Base-by-base conservation (phyloP, 2,329 filamentous ascomycete genomes). In the Ophiostoma sp. region DNA sequence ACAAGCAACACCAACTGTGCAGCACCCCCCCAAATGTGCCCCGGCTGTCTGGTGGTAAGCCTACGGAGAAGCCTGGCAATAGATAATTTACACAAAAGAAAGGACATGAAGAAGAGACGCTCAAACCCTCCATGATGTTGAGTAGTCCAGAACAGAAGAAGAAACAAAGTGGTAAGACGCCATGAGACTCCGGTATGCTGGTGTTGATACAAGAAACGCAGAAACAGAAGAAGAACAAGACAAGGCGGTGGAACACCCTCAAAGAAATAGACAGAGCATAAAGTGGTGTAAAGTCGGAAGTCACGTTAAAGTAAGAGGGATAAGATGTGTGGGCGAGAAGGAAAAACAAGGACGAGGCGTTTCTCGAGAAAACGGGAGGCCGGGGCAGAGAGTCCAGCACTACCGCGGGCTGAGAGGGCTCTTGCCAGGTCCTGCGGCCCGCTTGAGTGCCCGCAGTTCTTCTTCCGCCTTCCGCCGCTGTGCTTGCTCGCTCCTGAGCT, bases 401-500 rank as follows among this genome's bases (percentile, higher is more conserved):
- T 44, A 76, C 66, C 74, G 72, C 63, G 81, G 80, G 65, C 78
- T 83, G 65, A 81, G 71, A 4, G 80, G 78, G 70, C 76, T 80
- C 73, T 80, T 82, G 72, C 78, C 78, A 1, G 79, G 77, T 2
- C 78, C 81, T 42, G 78, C 77, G 9, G 77, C 76, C 68, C 79
- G 79, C 72, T 77, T 81, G 52, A 84, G 72, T 41, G 78, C 76
- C 42, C 78, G 74, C 42, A 85, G 73, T 74, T 85, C 83, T 67
- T 85, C 83, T 71, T 85, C 83, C 36, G 84, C 75, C 72, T 79
- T 82, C 66, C 83, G 77, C 68, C 78, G 77, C 71, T 77, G 79
- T 69, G 75, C 73, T 74, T 84, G 82, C 71, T 85, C 83, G 77
- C 82, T 12, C 77, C 77, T 79, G 55, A 85, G 74, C 69, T 84